phyloP scores from a whole-genome alignment of 805 yeast species.

The Debaryomyces prosopidis region DNA sequence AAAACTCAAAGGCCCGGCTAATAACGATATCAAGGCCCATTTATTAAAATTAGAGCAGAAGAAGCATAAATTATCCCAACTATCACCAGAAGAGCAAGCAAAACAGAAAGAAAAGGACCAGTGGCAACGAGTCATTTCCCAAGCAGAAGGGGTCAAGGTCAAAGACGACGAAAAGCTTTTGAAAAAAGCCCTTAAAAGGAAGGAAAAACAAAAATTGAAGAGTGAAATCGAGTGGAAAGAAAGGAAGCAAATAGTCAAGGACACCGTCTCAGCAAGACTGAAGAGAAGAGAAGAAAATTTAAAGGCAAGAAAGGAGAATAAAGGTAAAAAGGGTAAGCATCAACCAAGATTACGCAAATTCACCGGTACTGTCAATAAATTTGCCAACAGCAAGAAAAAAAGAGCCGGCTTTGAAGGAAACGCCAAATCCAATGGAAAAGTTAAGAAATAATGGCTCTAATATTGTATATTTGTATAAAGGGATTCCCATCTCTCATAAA shows the following conservation, averaged over 20 bases:
- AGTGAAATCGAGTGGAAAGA: conserved; percentile 93
- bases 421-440: conserved; percentile 38
- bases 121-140: conserved; percentile 83
- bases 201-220: conserved; percentile 79
- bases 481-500: no score
- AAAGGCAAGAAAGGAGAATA: conserved; percentile 80
- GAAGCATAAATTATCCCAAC: conserved; percentile 57
- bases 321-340: conserved; percentile 75
- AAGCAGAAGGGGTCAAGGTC: conserved; percentile 85
- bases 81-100: conserved; percentile 63
- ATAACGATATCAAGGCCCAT: conserved; percentile 82
- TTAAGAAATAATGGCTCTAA: conserved; percentile 20
- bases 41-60: conserved; percentile 72
- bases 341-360: conserved; percentile 70
- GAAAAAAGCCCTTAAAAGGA: conserved; percentile 80
- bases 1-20: conserved; percentile 80
- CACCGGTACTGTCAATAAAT: conserved; percentile 52
- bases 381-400: conserved; percentile 29
- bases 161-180: conserved; percentile 88
- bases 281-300: conserved; percentile 93
- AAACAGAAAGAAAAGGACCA: conserved; percentile 67
- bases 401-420: conserved; percentile 95
- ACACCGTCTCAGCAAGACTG: conserved; percentile 68
- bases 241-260: conserved; percentile 76
- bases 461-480: background rate